Conservation (phyloP, 495 filamentous ascomycete species). For the Echria macrotheca region DNA sequence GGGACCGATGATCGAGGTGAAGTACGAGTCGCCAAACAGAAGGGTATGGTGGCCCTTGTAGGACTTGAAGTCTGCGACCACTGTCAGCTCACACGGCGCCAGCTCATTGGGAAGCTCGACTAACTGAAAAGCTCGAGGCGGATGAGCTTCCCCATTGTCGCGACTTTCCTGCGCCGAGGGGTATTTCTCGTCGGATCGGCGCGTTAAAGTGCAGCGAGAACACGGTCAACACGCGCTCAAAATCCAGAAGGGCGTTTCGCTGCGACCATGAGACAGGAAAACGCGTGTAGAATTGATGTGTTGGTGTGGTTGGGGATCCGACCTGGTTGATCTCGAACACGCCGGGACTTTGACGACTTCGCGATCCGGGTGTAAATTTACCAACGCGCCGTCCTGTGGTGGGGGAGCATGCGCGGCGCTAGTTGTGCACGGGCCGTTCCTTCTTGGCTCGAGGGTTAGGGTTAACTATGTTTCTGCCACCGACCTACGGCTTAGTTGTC, state of each 20-base stretch:
- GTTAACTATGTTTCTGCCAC: not conserved
- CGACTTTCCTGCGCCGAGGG: slow-evolving; percentile 19
- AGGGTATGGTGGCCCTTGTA: slow-evolving; percentile 94
- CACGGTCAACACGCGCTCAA: slow-evolving; percentile 14
- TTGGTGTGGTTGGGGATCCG: not conserved
- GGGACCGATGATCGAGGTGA: slow-evolving; percentile 97
- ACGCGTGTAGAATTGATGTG: slow-evolving; percentile 17
- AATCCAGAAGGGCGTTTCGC: not conserved
- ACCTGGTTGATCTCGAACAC: slow-evolving; percentile 2
- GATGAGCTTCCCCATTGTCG: slow-evolving; percentile 74
- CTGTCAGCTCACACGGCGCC: slow-evolving; percentile 10
- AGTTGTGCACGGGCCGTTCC: no score
- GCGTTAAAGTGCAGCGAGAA: not conserved
- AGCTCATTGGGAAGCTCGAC: slow-evolving; percentile 22
- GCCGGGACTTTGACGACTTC: not conserved
- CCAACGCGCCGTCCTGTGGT: slow-evolving; percentile 5
- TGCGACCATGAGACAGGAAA: slow-evolving; percentile 10
- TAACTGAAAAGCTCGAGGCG: slow-evolving; percentile 90
- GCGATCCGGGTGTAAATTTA: slow-evolving; percentile 19
- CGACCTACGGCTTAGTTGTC: no score
- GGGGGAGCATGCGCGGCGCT: slow-evolving; percentile 2
- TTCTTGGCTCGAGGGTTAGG: slow-evolving; percentile 1
- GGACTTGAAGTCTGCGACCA: slow-evolving; percentile 84
- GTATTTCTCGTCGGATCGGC: slow-evolving; percentile 13
- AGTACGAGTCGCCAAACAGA: slow-evolving; percentile 96